Base-by-base conservation (phyloP, 345 rosid species). In the Eucalyptus fibrosa region DNA sequence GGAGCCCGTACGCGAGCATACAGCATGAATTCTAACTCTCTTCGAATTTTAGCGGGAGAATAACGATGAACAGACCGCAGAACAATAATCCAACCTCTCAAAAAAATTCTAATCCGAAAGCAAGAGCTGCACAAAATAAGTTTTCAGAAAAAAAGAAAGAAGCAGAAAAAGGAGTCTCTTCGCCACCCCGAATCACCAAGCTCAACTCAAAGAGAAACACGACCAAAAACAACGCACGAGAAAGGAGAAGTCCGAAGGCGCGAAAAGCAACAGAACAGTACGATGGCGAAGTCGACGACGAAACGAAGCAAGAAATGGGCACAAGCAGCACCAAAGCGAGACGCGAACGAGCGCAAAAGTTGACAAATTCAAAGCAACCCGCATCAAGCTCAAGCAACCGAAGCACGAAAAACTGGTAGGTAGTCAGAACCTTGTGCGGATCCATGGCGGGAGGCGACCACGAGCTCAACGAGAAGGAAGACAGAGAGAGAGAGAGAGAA, bases 351-450 rank as follows among this genome's bases (percentile, higher is more conserved):
- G 83, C 83, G 42, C 88, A 3, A 53, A 51, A 32, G 37, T 28
- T 12, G 17, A 87, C 59, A n/a, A 56, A 87, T 42, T 67, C 87
- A 88, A 51, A 88, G 32, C 72, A 9, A 49, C 37, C 44, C 21
- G 50, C 47, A 50, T 65, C 37, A 50, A 44, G 28, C 15, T 77
- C 11, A 40, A 45, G 80, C 16, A 37, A 87, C 17, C 28, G 37
- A 44, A 32, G 47, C 37, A 85, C 18, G 34, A 19, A 42, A 44
- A 44, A 32, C 12, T 7, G 21, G 51, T 18, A 10, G 21, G 67
- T 18, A 10, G 21, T 14, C 30, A 44, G 59, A 49, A 91, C 92
- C 92, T 91, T 89, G 90, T 91, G 44, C 19, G 92, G 92, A 89
- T 90, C 92, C 92, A 90, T 90, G 88, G 88, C 88, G 88, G 45